Base-by-base conservation (phyloP, 2,329 filamentous ascomycete species). In the Hymenoscyphus fructigenus region DNA sequence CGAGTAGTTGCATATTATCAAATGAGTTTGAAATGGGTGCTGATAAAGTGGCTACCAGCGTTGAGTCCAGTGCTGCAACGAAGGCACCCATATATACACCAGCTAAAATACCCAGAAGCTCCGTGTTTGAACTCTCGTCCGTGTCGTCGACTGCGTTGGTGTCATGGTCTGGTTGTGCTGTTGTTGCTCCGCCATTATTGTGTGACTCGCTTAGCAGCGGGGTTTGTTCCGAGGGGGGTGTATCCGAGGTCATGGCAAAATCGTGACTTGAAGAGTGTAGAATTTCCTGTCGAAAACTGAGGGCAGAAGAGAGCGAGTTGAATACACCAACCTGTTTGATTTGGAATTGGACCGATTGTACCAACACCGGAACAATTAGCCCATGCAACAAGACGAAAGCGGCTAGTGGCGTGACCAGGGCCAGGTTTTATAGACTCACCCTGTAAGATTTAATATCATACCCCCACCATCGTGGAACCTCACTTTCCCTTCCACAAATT, bases 11-110 rank as follows among this genome's bases (percentile, higher is more conserved):
- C 23, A 88, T 81, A 0, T 85, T 88, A 59, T 85, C 77, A 76
- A 88, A 88, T 0, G 79, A 81, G n/a, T 80, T 83, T 17, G 84
- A 85, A 57, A 89, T 88, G 0, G 86, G 85, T 0, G 80, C 81
- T 0, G 83, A 80, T 1, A 89, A 77, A 0, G 86, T 88, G 4
- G 85, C 85, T 50, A 88, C 82, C 26, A 88, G 82, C 1, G 86
- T 88, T 1, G 80, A 81, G 74, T 88, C 85, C 80, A 74, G 41
- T 17, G 64, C 64, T 9, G 56, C 57, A 6, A 63, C 29, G 50
- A 66, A 66, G 23, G 61, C 61, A 20, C 64, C 50, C 38, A 63
- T 44, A 15, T 44, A n/a, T 44, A 44, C 41, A 44, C 41, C 41
- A 17, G 41, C 41, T 3, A 44, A n/a, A n/a, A 44, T 44, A 20